These are phyloP conservation scores for Piromyces finnis DNA, from an alignment of 192 early-diverging fungal species.

Conservation along the genomic window DNA sequence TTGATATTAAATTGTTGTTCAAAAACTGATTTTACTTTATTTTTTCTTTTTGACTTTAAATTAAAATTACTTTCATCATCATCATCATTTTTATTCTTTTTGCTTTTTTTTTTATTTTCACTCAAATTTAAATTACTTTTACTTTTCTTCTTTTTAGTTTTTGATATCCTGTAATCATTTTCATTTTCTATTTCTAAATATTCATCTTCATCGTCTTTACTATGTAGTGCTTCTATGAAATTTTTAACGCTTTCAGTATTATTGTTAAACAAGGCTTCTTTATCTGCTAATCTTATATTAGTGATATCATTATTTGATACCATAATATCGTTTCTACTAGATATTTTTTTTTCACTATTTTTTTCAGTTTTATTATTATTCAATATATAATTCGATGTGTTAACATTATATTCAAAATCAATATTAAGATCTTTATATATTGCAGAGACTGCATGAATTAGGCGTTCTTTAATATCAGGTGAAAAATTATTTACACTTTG, in stretches of 20 bases:
- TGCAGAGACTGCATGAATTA: neutral
- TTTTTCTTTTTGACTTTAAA: too few relatives aligned
- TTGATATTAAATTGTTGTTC: neutral
- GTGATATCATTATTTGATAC: neutral
- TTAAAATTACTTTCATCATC: neutral
- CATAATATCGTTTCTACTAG: neutral
- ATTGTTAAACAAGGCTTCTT: neutral
- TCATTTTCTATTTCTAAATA: neutral
- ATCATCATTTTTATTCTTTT: neutral
- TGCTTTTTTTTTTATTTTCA: neutral
- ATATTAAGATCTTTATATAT: neutral
- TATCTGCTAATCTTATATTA: too few relatives aligned
- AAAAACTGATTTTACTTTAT: neutral
- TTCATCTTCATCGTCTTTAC: neutral
- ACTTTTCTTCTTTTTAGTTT: neutral
- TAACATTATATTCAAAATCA: neutral
- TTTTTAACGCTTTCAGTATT: neutral
- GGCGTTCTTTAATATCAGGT: neutral
- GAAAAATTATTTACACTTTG: neutral
- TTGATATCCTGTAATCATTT: neutral
- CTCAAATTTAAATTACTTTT: neutral
- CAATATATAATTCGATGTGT: neutral
- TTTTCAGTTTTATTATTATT: neutral
- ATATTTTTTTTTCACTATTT: neutral
- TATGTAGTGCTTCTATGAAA: neutral